Conservation (phyloP, 768 basidiomycete genomes). For the Rhodotorula babjevae region DNA sequence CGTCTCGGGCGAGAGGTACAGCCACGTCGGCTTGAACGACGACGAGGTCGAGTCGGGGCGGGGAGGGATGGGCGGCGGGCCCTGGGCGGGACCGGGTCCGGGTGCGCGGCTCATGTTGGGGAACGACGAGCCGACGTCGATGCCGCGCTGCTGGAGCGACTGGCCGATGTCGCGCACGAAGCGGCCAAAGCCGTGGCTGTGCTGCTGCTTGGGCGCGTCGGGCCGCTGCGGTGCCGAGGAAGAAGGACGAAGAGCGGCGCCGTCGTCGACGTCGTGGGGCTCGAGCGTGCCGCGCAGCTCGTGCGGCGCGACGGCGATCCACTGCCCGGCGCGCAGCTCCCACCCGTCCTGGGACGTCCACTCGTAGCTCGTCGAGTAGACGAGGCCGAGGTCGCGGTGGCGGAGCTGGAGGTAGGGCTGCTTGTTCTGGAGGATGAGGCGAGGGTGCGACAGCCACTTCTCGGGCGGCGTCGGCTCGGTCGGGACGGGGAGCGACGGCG, state of each 20-base stretch:
- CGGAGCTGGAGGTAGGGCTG: conserved; percentile 31
- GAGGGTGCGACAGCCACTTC: conserved; percentile 14
- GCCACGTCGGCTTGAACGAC: conserved; percentile 26
- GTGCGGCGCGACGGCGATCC: conserved; percentile 34
- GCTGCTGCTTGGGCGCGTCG: neutral
- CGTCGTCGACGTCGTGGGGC: conserved; percentile 1
- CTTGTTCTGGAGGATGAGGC: conserved; percentile 23
- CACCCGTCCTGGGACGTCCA: conserved; percentile 16
- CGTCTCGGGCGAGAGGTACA: conserved; percentile 39
- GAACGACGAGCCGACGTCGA: conserved; percentile 17
- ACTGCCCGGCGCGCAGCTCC: conserved; percentile 17
- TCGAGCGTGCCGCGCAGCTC: conserved; percentile 7
- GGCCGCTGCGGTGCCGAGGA: neutral
- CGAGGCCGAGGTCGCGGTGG: conserved; percentile 12
- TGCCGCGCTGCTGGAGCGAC: conserved; percentile 17
- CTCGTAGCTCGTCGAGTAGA: conserved; percentile 31
- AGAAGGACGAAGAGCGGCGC: neutral
- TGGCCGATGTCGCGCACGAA: conserved; percentile 30
- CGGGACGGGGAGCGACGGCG: conserved; percentile 4
- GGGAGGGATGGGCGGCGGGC: conserved; percentile 24
- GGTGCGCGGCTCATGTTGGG: neutral
- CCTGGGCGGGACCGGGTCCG: neutral
- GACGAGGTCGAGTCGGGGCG: conserved; percentile 9
- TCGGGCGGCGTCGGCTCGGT: conserved; percentile 17
- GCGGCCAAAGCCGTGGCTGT: conserved; percentile 6